A percentile compares a stretch with the other conserved stretches of the same genome.
phyloP scores from a whole-genome alignment of 2,329 filamentous ascomycete species.

The Lasiodiplodia theobromae region DNA sequence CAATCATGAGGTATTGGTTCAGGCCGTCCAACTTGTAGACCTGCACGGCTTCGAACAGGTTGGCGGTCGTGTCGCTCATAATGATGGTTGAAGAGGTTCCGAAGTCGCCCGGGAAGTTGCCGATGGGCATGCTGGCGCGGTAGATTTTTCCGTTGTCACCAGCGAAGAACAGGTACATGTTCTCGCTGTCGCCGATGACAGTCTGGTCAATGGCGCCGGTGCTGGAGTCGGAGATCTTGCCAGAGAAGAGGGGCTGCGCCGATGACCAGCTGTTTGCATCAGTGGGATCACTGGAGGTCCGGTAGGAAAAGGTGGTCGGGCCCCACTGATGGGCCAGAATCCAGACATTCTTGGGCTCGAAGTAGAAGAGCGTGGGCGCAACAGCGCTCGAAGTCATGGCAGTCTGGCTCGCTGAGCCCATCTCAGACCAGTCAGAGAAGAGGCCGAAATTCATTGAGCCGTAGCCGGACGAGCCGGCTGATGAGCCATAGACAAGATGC shows the following conservation, averaged over 20 bases:
- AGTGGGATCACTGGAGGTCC: slow-evolving; percentile 64
- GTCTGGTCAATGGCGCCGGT: slow-evolving; percentile 69
- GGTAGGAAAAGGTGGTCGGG: slow-evolving; percentile 65
- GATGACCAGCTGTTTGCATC: slow-evolving; percentile 65
- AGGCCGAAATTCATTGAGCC: slow-evolving; percentile 66
- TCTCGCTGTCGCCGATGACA: slow-evolving; percentile 65
- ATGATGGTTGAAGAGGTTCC: slow-evolving; percentile 59
- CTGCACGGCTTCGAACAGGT: slow-evolving; percentile 71
- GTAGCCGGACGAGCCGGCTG: slow-evolving; percentile 54
- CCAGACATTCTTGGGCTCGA: slow-evolving; percentile 67
- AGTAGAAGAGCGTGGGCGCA: slow-evolving; percentile 70
- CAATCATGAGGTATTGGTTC: slow-evolving; percentile 70
- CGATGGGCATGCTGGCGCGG: slow-evolving; percentile 67
- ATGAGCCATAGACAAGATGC: slow-evolving; percentile 67
- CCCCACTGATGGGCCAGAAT: slow-evolving; percentile 73
- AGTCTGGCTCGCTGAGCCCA: slow-evolving; percentile 62
- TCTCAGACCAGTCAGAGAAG: slow-evolving; percentile 61
- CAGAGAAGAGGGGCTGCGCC: slow-evolving; percentile 63
- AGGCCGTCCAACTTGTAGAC: slow-evolving; percentile 67
- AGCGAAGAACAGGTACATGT: slow-evolving; percentile 73
- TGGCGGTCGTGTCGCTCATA: slow-evolving; percentile 61
- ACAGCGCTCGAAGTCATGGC: slow-evolving; percentile 57
- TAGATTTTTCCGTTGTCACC: slow-evolving; percentile 74
- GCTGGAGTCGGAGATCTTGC: slow-evolving; percentile 58
- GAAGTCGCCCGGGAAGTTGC: slow-evolving; percentile 67